phyloP scores from a whole-genome alignment of 768 basidiomycete genomes.

The Trametes villosa region DNA sequence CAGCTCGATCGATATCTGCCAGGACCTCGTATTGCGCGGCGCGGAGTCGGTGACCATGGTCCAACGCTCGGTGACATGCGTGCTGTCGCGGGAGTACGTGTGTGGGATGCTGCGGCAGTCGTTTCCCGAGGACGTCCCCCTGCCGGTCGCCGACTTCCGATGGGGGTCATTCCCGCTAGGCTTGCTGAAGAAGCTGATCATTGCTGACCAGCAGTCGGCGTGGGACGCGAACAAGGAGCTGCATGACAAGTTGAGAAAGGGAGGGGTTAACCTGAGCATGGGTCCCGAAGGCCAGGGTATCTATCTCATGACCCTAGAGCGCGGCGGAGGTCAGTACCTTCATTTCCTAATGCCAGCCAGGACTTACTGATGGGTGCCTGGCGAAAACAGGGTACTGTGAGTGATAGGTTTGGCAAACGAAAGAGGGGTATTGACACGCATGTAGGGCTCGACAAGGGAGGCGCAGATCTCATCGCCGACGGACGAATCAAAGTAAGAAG shows the following conservation, averaged over 20 bases:
- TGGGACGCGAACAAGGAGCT: constrained; percentile 36
- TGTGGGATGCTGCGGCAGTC: background rate
- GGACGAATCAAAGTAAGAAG: constrained; percentile 57
- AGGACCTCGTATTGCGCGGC: constrained; percentile 40
- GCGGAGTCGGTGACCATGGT: constrained; percentile 45
- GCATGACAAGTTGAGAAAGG: constrained; percentile 41
- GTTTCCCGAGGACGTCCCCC: constrained; percentile 34
- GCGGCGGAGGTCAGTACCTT: constrained; percentile 35
- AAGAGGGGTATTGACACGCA: background rate
- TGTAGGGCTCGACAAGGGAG: constrained; percentile 38
- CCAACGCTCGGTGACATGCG: constrained; percentile 44
- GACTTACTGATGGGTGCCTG: no score
- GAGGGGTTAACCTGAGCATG: constrained; percentile 43
- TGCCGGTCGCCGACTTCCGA: constrained; percentile 43
- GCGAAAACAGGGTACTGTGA: constrained; percentile 10
- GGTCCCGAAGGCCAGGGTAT: constrained; percentile 45
- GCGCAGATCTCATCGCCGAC: constrained; percentile 48
- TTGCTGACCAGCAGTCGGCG: constrained; percentile 12
- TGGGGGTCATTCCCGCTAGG: constrained; percentile 38
- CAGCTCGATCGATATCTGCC: constrained; percentile 37
- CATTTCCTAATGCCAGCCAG: background rate
- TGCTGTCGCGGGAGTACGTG: constrained; percentile 28
- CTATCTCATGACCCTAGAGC: constrained; percentile 35
- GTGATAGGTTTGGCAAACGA: background rate
- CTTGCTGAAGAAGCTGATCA: constrained; percentile 3